These are phyloP conservation scores for Pseudoturritis turrita DNA, from an alignment of 345 rosid species.

Conservation along the genomic window DNA sequence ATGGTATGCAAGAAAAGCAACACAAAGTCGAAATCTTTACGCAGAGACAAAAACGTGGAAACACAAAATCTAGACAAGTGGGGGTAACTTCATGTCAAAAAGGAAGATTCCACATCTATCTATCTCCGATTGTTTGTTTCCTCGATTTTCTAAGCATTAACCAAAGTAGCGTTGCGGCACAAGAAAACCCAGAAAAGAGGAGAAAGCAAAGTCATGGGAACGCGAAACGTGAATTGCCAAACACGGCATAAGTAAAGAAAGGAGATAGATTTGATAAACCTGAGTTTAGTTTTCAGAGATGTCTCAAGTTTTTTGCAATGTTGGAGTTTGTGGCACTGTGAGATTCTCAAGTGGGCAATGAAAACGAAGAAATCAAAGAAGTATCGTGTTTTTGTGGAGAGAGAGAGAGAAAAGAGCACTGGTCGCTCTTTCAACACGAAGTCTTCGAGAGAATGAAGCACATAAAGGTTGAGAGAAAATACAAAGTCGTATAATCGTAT, in stretches of 20 bases:
- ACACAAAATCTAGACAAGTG: constrained; percentile 32
- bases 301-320: constrained; percentile 20
- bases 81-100: constrained; percentile 36
- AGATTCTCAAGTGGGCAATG: constrained; percentile 18
- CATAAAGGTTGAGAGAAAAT: background rate
- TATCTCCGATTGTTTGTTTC: constrained; percentile 16
- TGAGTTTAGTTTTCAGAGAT: background rate
- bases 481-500: constrained; percentile 5
- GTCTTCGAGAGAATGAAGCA: constrained; percentile 28
- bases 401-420: constrained; percentile 18
- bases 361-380: constrained; percentile 5
- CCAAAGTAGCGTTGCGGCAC: constrained; percentile 18
- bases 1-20: constrained; percentile 20
- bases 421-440: constrained; percentile 37
- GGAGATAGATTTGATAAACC: constrained; percentile 30
- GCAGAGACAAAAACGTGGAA: constrained; percentile 38
- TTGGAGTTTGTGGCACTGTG: constrained; percentile 17
- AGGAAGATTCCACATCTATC: constrained; percentile 31
- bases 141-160: background rate
- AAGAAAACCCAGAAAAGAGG: constrained; percentile 13
- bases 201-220: background rate
- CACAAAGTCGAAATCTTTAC: constrained; percentile 23
- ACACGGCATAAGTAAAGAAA: constrained; percentile 23
- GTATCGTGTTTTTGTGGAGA: constrained; percentile 7
- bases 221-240: constrained; percentile 32